These are phyloP conservation scores for Juglanconis sp. DNA, from an alignment of 2,329 filamentous ascomycete species.

Conservation along the genomic window DNA sequence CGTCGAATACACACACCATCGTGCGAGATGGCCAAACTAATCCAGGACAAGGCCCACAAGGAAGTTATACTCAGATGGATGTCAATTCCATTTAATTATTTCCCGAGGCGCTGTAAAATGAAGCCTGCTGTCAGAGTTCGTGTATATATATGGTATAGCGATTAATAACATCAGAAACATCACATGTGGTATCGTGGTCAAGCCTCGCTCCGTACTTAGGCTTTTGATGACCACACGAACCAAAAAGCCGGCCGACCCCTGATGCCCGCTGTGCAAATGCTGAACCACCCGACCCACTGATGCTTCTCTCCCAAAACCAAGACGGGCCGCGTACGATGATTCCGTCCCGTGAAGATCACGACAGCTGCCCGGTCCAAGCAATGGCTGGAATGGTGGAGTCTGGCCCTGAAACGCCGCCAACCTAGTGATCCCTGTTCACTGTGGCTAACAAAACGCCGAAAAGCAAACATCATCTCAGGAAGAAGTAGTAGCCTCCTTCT, in stretches of 20 bases:
- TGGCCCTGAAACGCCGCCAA: background rate
- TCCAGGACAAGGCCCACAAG: background rate
- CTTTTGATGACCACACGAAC: background rate
- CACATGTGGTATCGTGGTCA: background rate
- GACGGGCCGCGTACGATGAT: background rate
- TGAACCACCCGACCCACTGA: background rate
- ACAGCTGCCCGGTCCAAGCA: background rate
- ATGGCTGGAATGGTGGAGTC: too few species aligned
- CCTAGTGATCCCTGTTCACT: background rate
- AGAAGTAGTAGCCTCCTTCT: background rate
- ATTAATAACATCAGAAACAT: background rate
- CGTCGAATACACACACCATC: background rate
- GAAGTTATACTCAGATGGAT: too few species aligned
- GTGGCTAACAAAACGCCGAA: background rate
- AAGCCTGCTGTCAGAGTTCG: background rate
- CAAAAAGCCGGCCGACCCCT: background rate
- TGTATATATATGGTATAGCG: background rate
- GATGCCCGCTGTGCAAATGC: background rate
- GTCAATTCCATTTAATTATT: too few species aligned
- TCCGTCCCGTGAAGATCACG: background rate
- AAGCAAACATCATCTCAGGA: background rate
- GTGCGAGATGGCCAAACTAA: conserved; percentile 16
- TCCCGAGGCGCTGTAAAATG: background rate
- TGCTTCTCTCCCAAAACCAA: background rate
- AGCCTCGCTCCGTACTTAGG: background rate